Base-by-base conservation (phyloP, 192 early-diverging fungal genomes). In the Martensiomyces pterosporus region DNA sequence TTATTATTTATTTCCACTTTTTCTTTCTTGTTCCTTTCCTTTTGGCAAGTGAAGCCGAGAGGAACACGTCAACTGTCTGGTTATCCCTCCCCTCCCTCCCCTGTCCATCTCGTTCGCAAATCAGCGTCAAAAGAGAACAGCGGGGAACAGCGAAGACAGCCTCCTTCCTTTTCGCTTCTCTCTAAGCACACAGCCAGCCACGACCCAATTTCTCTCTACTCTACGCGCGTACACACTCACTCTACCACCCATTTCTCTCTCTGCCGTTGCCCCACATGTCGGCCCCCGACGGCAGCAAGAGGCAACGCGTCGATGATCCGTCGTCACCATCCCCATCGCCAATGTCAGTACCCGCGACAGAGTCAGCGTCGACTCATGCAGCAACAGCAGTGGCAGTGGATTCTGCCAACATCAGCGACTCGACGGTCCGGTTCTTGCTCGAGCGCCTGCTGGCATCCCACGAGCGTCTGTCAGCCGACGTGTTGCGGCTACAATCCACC, bases 271-370 rank as follows among this genome's bases (percentile, higher is more conserved):
- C 25, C 15, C 57, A 24, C 49, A 74, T 74, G 71, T 55, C 65
- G 10, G 52, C 46, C 13, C 46, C 52, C 14, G 71, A 74, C 60
- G 44, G 64, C 47, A 59, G 51, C 39, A 74, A 74, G 43, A 59
- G 71, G 27, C 71, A 54, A 18, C 71, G 71, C 22, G 62, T 55
- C n/a, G 64, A 63, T n/a, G 53, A 58, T 49, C 40, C 36, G 19
- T 43, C 59, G 47, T 35, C 67, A 22, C 21, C 54, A 1, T 29
- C 35, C 47, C 29, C 29, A 32, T 5, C 29, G 12, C 29, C 6
- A 12, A 12, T 12, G 29, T 32, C 29, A 32, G 5, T 5, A 32
- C 29, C 29, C 5, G 6, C 6, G 6, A 32, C 29, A 12, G 12
- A 32, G 12, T 32, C 6, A 12, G 12, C 6, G 29, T 32, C 6